phyloP scores from a whole-genome alignment of 2,329 filamentous ascomycete genomes.

The Fusarium sp. region DNA sequence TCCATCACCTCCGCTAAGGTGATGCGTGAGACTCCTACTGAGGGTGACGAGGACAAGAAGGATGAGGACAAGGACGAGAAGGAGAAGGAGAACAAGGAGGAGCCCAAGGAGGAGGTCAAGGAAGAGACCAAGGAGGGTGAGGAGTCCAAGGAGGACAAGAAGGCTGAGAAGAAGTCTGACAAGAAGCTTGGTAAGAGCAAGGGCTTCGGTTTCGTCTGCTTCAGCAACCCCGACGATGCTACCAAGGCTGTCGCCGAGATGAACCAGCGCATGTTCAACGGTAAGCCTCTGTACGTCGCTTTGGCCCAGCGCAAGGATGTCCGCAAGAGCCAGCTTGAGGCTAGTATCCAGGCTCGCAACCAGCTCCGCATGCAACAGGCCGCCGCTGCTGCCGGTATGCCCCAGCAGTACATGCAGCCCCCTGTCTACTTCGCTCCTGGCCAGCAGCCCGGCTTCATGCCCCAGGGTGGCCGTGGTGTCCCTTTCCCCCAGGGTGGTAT shows the following conservation, averaged over 20 bases:
- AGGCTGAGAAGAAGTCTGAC: slow-evolving; percentile 68
- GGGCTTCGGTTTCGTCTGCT: slow-evolving; percentile 99
- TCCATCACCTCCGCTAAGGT: slow-evolving; percentile 99
- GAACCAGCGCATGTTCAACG: slow-evolving; percentile 99
- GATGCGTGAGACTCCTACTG: slow-evolving; percentile 84
- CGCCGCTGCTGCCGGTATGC: slow-evolving; percentile 88
- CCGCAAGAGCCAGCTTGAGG: slow-evolving; percentile 98
- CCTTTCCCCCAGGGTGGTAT: slow-evolving; percentile 74
- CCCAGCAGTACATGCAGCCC: slow-evolving; percentile 87
- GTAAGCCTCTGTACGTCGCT: slow-evolving; percentile 97
- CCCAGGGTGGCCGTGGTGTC: slow-evolving; percentile 73
- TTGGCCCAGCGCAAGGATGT: slow-evolving; percentile 99
- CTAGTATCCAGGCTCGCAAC: slow-evolving; percentile 98
- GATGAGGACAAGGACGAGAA: slow-evolving; percentile 62
- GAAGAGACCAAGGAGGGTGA: slow-evolving; percentile 62
- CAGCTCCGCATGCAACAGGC: slow-evolving; percentile 98
- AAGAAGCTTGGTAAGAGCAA: slow-evolving; percentile 96
- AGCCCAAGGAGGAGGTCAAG: slow-evolving; percentile 62
- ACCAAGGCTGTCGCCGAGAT: slow-evolving; percentile 99
- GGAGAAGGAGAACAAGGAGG: slow-evolving; percentile 61
- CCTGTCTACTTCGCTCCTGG: slow-evolving; percentile 93
- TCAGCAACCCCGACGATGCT: slow-evolving; percentile 98
- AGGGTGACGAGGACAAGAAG: slow-evolving; percentile 67
- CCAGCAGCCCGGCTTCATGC: slow-evolving; percentile 78
- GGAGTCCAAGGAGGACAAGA: slow-evolving; percentile 65